Percentiles rank a stretch among this genome's conserved stretches.
phyloP scores from a whole-genome alignment of 768 basidiomycete genomes.

The Mrakia gelida region DNA sequence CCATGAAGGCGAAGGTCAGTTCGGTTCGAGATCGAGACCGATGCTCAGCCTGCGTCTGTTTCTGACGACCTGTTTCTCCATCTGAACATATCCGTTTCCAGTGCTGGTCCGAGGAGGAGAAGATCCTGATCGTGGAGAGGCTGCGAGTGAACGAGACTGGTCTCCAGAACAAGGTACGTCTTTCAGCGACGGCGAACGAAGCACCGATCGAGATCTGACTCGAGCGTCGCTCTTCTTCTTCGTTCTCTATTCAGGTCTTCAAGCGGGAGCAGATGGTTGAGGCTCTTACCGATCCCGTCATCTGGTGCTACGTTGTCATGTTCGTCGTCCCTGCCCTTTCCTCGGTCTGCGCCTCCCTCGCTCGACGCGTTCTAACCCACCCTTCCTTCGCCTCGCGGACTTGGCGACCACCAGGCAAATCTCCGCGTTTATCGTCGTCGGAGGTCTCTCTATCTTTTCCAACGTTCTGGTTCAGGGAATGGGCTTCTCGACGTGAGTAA shows the following conservation, averaged over 20 bases:
- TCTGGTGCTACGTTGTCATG: conserved; percentile 49
- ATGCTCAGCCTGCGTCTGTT: no score
- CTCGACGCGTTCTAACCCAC: no score
- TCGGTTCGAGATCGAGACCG: no score
- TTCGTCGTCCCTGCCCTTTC: no score
- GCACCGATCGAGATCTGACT: no score
- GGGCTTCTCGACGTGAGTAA: conserved; percentile 48
- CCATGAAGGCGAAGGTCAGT: conserved; percentile 34
- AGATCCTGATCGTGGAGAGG: conserved; percentile 52
- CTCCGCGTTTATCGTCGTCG: conserved; percentile 45
- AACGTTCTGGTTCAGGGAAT: conserved; percentile 52
- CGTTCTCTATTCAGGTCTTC: no score
- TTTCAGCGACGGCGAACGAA: no score
- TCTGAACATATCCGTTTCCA: no score
- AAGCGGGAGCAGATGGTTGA: conserved; percentile 44
- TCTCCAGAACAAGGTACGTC: conserved; percentile 49
- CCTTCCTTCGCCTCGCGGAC: no score
- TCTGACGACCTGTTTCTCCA: no score
- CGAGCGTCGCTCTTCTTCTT: no score
- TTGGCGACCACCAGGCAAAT: not conserved
- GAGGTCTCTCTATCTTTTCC: conserved; percentile 53
- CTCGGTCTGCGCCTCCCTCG: no score
- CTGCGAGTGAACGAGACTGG: conserved; percentile 55
- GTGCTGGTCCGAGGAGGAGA: conserved; percentile 50
- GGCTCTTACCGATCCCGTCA: conserved; percentile 50